Conservation (phyloP, 164 flowering plant genomes). For the Akebia trifoliata region DNA sequence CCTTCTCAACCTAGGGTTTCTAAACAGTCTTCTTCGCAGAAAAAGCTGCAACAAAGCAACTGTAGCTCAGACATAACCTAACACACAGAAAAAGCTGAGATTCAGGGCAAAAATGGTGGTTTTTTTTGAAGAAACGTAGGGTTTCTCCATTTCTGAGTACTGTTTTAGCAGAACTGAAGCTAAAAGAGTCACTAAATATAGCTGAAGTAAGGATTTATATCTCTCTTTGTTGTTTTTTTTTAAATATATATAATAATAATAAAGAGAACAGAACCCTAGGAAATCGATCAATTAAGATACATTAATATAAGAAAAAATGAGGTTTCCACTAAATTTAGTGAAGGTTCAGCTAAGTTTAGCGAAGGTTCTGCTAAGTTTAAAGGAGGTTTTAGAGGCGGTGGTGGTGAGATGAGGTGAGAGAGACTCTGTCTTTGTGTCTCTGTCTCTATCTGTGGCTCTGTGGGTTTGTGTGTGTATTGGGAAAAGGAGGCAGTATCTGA, state of each 20-base stretch:
- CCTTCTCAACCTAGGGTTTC: constrained; percentile 4
- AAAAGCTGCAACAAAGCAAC: constrained; percentile 27
- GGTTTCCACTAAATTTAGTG: background rate
- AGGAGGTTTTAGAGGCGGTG: background rate
- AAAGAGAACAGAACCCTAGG: constrained; percentile 10
- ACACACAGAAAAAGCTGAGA: constrained; percentile 18
- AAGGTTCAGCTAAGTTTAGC: constrained; percentile 5
- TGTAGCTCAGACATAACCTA: constrained; percentile 18
- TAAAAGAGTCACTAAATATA: background rate
- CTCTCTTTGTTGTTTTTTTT: background rate
- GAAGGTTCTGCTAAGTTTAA: constrained; percentile 8
- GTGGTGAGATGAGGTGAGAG: background rate
- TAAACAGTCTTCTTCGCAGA: constrained; percentile 1
- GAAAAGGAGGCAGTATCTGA: constrained; percentile 23
- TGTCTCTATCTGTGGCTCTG: constrained; percentile 6
- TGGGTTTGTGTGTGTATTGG: constrained; percentile 21
- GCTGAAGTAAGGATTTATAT: background rate
- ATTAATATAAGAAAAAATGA: background rate
- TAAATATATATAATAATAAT: background rate
- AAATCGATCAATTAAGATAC: background rate
- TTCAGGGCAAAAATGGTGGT: constrained; percentile 12
- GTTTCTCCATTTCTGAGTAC: constrained; percentile 16
- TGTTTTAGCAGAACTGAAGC: background rate
- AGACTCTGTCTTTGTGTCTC: constrained; percentile 6
- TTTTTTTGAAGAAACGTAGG: constrained; percentile 6